These are phyloP conservation scores for Saccharomycopsis fodiens DNA, from an alignment of 805 yeast genomes.

Conservation along the genomic window DNA sequence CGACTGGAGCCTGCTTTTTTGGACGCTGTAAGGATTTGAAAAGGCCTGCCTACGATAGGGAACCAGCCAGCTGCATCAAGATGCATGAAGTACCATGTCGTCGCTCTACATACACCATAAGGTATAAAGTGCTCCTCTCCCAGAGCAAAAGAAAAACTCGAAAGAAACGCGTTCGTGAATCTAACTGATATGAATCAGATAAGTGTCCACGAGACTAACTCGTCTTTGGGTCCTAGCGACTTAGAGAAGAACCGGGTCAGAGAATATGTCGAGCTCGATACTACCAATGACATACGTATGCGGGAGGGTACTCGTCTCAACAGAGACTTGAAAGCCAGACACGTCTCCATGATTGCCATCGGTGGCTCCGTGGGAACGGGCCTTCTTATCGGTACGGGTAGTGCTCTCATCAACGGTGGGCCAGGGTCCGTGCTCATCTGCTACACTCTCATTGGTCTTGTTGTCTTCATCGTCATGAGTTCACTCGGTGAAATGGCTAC, in stretches of 20 bases:
- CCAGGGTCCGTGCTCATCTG: slow-evolving; percentile 57
- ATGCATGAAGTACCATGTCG: too few species aligned
- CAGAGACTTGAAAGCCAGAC: slow-evolving; percentile 38
- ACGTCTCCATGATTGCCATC: slow-evolving; percentile 66
- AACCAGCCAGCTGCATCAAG: too few species aligned
- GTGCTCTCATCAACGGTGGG: slow-evolving; percentile 30
- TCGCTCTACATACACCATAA: too few species aligned
- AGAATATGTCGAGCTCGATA: neutral
- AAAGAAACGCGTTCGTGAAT: too few species aligned
- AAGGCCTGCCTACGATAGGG: too few species aligned
- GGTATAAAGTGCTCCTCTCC: too few species aligned
- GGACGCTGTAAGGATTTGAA: too few species aligned
- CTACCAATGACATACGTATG: slow-evolving; percentile 1
- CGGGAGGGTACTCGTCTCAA: slow-evolving; percentile 1
- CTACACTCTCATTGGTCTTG: slow-evolving; percentile 61
- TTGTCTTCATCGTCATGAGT: slow-evolving; percentile 63
- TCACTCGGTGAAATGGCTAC: slow-evolving; percentile 66
- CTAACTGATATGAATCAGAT: too few species aligned
- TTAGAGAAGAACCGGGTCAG: slow-evolving; percentile 8
- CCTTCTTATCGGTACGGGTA: slow-evolving; percentile 68
- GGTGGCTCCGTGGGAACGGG: slow-evolving; percentile 86
- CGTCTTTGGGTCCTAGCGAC: too few species aligned
- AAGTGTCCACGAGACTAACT: too few species aligned
- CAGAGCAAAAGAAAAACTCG: too few species aligned
- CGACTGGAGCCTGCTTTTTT: too few species aligned